These are phyloP conservation scores for Apiospora marii DNA, from an alignment of 2,329 filamentous ascomycete genomes.

Conservation along the genomic window DNA sequence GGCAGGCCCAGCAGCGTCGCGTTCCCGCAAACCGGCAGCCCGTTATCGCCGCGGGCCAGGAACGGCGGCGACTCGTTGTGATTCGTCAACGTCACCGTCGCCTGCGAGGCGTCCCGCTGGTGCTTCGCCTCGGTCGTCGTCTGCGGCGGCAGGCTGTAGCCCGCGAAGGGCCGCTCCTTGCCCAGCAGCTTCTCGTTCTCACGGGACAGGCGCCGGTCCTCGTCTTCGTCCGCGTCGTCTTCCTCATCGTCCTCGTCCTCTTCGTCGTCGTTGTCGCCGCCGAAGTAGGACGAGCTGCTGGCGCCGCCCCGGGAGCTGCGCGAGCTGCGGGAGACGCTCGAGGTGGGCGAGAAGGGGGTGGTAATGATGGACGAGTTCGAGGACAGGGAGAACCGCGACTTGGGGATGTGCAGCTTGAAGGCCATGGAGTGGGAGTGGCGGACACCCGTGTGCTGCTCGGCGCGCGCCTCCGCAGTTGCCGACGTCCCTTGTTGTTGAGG, in stretches of 20 bases:
- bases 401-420: constrained; percentile 34
- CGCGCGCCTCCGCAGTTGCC: constrained; percentile 31
- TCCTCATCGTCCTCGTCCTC: constrained; percentile 37
- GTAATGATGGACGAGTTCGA: constrained; percentile 34
- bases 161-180: constrained; percentile 42
- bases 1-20: constrained; percentile 38
- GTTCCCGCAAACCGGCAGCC: constrained; percentile 34
- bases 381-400: constrained; percentile 41
- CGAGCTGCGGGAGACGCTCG: constrained; percentile 44
- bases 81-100: constrained; percentile 23
- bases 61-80: constrained; percentile 39
- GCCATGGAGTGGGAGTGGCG: constrained; percentile 23
- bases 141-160: constrained; percentile 57
- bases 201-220: neutral
- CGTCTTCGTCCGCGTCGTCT: constrained; percentile 25
- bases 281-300: constrained; percentile 54
- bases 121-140: constrained; percentile 24
- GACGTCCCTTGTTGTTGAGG: constrained; percentile 23
- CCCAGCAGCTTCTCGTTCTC: constrained; percentile 36
- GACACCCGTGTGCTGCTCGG: constrained; percentile 24
- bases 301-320: constrained; percentile 43
- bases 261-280: constrained; percentile 55
- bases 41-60: constrained; percentile 39
- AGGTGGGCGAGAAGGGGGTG: constrained; percentile 39
- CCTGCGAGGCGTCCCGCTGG: neutral